These are phyloP conservation scores for Nemania diffusa DNA, from an alignment of 2,329 filamentous ascomycete genomes.

Conservation along the genomic window DNA sequence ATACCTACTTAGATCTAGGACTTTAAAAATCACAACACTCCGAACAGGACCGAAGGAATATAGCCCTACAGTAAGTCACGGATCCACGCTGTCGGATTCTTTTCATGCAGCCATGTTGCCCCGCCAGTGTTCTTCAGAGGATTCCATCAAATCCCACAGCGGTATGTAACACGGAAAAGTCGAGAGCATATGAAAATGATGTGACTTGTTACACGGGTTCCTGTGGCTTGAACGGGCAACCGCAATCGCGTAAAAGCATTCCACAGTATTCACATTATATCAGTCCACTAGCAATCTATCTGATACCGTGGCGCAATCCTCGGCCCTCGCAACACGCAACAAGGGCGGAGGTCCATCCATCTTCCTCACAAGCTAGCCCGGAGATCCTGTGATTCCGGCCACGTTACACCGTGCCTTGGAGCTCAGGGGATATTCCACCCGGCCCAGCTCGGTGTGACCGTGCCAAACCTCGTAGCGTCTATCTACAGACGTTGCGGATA, in stretches of 20 bases:
- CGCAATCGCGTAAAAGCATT: not conserved
- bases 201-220: not conserved
- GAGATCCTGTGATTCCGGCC: not conserved
- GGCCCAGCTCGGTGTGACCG: not conserved
- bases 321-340: not conserved
- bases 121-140: not conserved
- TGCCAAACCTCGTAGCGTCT: not conserved
- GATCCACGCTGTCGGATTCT: constrained; percentile 1
- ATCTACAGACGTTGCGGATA: not conserved
- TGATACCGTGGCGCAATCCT: not conserved
- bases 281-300: not conserved
- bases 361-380: not conserved
- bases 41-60: not conserved
- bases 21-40: not conserved
- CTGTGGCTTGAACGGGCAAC: not conserved
- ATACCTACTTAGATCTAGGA: not conserved
- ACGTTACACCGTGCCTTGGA: not conserved
- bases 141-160: not conserved
- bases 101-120: not conserved
- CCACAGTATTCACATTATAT: not conserved
- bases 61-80: not conserved
- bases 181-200: not conserved
- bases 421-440: not conserved
- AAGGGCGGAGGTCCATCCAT: not conserved
- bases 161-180: not conserved